Conservation (phyloP, 352 stramenopile genomes). For the Halophytophthora polymorphica region DNA sequence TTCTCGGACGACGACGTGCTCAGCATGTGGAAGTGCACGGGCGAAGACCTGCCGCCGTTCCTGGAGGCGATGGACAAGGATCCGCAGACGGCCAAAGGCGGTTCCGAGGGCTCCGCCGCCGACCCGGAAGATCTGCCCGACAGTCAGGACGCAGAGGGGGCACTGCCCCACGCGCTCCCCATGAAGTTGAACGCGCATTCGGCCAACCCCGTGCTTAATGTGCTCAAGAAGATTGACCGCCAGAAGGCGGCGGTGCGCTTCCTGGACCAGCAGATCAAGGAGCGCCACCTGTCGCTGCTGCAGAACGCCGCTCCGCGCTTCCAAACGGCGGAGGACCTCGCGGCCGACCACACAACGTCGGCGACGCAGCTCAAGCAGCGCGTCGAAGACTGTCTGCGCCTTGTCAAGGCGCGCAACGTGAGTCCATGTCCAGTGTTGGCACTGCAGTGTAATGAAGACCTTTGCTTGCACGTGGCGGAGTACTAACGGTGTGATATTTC, state of each 20-base stretch:
- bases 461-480: neutral
- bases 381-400: slow-evolving; percentile 60
- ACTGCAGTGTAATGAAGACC: neutral
- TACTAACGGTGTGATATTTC: slow-evolving; percentile 6
- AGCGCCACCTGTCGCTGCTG: slow-evolving; percentile 58
- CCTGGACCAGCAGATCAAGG: slow-evolving; percentile 53
- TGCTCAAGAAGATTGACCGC: slow-evolving; percentile 81
- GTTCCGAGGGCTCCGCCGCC: neutral
- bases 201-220: slow-evolving; percentile 67
- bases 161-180: slow-evolving; percentile 47
- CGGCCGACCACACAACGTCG: slow-evolving; percentile 46
- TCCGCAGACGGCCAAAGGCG: slow-evolving; percentile 7
- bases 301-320: slow-evolving; percentile 48
- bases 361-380: slow-evolving; percentile 48
- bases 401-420: slow-evolving; percentile 79
- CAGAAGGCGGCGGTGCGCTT: slow-evolving; percentile 64
- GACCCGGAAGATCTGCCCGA: slow-evolving; percentile 27
- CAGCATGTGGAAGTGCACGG: slow-evolving; percentile 75
- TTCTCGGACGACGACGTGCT: slow-evolving; percentile 55
- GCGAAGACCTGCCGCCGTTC: slow-evolving; percentile 63
- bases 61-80: slow-evolving; percentile 25
- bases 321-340: slow-evolving; percentile 45
- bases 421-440: slow-evolving; percentile 12
- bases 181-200: slow-evolving; percentile 79
- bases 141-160: slow-evolving; percentile 20